phyloP scores from a whole-genome alignment of 2,329 filamentous ascomycete species.

The Xylariaceae sp. region DNA sequence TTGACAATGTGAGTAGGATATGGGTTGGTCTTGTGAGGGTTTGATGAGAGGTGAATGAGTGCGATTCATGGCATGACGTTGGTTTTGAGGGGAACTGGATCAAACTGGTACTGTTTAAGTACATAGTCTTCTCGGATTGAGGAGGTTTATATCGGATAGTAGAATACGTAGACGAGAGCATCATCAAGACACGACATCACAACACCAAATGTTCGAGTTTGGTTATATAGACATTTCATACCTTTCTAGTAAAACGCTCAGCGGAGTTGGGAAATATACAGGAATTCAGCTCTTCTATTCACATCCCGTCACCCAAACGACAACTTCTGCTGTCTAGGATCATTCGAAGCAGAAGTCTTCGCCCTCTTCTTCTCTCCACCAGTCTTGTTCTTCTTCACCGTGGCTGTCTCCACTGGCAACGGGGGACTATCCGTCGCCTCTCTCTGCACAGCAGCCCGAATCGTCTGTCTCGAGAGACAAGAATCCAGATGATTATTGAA shows the following conservation, averaged over 20 bases:
- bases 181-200: no score
- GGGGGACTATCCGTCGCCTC: slow-evolving; percentile 30
- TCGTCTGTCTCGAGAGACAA: slow-evolving; percentile 80
- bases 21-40: no score
- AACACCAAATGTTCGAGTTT: no score
- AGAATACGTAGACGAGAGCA: background rate
- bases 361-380: slow-evolving; percentile 26
- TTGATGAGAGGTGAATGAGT: no score
- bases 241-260: no score
- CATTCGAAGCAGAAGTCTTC: slow-evolving; percentile 17
- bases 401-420: slow-evolving; percentile 32
- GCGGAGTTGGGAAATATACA: no score
- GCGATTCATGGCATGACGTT: no score
- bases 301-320: slow-evolving; percentile 40
- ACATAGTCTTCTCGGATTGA: background rate
- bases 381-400: slow-evolving; percentile 35
- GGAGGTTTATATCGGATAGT: background rate
- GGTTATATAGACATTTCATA: no score
- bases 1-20: background rate
- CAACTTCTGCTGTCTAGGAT: slow-evolving; percentile 38
- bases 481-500: slow-evolving; percentile 94
- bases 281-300: background rate
- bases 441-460: slow-evolving; percentile 72
- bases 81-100: no score
- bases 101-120: background rate